A percentile compares a stretch with the other conserved stretches of the same genome.
phyloP scores from a whole-genome alignment of 2,329 filamentous ascomycete genomes.

The Neoarthrinium moseri region DNA sequence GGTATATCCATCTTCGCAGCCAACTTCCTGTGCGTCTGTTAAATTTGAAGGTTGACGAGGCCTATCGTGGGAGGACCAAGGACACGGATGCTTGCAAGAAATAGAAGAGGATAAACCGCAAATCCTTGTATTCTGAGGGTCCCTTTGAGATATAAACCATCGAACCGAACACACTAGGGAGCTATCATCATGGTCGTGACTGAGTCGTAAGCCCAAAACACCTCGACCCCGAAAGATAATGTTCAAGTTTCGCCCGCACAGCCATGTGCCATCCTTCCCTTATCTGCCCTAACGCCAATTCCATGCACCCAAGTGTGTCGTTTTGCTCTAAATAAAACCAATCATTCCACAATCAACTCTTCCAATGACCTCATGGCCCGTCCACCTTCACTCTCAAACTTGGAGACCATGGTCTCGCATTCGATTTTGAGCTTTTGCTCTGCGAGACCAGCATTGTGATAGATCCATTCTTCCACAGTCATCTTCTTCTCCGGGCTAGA shows the following conservation, averaged over 20 bases:
- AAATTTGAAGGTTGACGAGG: slow-evolving; percentile 1
- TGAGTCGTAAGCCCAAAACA: too few species aligned
- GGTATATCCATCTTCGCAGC: neutral
- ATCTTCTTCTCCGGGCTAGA: slow-evolving; percentile 79
- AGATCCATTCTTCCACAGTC: slow-evolving; percentile 93
- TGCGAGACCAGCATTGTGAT: slow-evolving; percentile 74
- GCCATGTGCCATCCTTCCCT: neutral
- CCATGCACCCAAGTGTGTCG: neutral
- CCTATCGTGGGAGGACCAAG: slow-evolving; percentile 34
- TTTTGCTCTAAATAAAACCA: neutral
- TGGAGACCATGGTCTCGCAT: slow-evolving; percentile 78
- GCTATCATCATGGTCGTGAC: too few species aligned
- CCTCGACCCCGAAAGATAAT: too few species aligned
- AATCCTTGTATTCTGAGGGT: too few species aligned
- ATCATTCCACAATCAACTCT: slow-evolving; percentile 59
- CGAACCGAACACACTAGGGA: too few species aligned
- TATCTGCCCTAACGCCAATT: neutral
- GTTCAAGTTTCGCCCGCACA: too few species aligned
- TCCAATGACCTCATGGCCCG: slow-evolving; percentile 77
- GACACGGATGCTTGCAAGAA: slow-evolving; percentile 38
- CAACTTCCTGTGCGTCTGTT: neutral
- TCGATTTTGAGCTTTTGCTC: slow-evolving; percentile 77
- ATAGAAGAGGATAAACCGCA: too few species aligned
- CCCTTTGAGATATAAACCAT: too few species aligned
- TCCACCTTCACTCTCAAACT: slow-evolving; percentile 81